Conservation (phyloP, 2,329 filamentous ascomycete genomes). For the Fusarium subtropicale region DNA sequence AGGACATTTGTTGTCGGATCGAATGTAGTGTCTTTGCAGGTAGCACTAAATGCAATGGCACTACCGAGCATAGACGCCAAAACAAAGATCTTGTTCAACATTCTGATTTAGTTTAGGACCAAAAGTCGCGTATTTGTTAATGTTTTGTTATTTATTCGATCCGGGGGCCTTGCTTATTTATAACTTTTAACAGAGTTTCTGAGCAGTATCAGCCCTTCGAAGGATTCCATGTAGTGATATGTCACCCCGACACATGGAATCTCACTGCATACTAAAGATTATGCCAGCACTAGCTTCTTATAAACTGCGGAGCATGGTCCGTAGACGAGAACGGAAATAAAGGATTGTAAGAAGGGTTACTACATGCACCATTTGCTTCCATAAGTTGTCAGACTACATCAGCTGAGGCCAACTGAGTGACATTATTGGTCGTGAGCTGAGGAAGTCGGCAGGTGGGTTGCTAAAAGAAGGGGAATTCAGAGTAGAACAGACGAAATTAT, state of each 20-base stretch:
- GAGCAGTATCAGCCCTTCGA: not conserved
- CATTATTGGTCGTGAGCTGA: not conserved
- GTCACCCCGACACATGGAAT: not conserved
- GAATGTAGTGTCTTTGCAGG: slow-evolving; percentile 10
- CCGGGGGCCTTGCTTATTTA: not conserved
- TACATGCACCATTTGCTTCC: not conserved
- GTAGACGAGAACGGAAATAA: not conserved
- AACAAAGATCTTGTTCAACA: not conserved
- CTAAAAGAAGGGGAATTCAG: too few relatives aligned
- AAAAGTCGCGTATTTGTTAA: rapidly evolving
- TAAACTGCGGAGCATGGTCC: not conserved
- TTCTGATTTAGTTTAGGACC: not conserved
- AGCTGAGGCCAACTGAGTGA: rapidly evolving
- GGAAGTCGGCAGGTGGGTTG: too few relatives aligned
- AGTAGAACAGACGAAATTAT: too few relatives aligned
- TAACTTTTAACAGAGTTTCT: not conserved
- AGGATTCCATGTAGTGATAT: not conserved
- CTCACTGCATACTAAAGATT: not conserved
- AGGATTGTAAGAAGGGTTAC: not conserved
- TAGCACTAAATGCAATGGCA: not conserved
- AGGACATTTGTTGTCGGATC: not conserved
- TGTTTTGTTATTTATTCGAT: rapidly evolving
- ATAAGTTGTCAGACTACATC: rapidly evolving
- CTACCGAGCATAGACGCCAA: not conserved
- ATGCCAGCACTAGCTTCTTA: not conserved